phyloP scores from a whole-genome alignment of 2,329 filamentous ascomycete species.

The Aspergillus ochraceoroseus region DNA sequence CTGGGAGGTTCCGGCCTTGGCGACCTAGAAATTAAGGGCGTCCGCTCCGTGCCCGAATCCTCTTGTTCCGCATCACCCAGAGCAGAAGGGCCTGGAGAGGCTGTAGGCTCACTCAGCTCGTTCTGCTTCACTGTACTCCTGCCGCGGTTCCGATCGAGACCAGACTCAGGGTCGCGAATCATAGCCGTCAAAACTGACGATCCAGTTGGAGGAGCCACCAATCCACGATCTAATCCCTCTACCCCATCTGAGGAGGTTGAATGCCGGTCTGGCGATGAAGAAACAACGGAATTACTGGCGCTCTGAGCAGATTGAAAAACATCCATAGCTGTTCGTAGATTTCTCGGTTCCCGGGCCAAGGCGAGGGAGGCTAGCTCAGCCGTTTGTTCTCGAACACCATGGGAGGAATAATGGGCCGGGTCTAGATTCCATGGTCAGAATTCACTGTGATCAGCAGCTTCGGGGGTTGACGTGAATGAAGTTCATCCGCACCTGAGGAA shows the following conservation, averaged over 20 bases:
- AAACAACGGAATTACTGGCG: slow-evolving; percentile 1
- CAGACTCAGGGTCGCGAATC: slow-evolving; percentile 41
- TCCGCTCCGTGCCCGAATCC: slow-evolving; percentile 33
- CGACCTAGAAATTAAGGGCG: slow-evolving; percentile 33
- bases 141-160: slow-evolving; percentile 16
- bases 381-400: slow-evolving; percentile 77
- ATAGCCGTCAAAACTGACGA: slow-evolving; percentile 50
- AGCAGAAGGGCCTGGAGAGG: slow-evolving; percentile 13
- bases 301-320: slow-evolving; percentile 23
- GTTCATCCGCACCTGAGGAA: slow-evolving; percentile 33
- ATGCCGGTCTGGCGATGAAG: slow-evolving; percentile 25
- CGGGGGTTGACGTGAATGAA: background rate
- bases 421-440: slow-evolving; percentile 48
- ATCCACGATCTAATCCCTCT: slow-evolving; percentile 15
- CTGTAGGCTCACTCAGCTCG: slow-evolving; percentile 17
- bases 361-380: slow-evolving; percentile 81
- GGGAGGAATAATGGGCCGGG: slow-evolving; percentile 65
- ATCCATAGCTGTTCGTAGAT: slow-evolving; percentile 29
- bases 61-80: slow-evolving; percentile 16
- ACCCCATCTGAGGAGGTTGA: slow-evolving; percentile 14
- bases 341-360: slow-evolving; percentile 49
- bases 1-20: slow-evolving; percentile 26
- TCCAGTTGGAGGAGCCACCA: slow-evolving; percentile 26
- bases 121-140: slow-evolving; percentile 12
- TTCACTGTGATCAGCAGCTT: background rate